Evolutionary conservation across 177 flowering plant genomes (phyloP).

Genomic region (Vitis hybrid): DNA sequence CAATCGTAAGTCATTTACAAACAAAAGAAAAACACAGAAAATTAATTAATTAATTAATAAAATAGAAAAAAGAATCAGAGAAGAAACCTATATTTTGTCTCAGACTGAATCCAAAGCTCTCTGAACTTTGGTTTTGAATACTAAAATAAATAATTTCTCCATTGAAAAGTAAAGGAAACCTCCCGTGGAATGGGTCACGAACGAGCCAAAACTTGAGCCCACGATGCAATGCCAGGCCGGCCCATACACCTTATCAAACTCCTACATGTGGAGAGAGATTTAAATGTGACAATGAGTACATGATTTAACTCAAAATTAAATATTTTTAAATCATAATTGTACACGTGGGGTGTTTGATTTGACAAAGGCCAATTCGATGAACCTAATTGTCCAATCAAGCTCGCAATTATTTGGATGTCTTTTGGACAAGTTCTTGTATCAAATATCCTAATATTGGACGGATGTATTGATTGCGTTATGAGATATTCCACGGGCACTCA

Average conservation of each 20-base stretch:
- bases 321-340: not conserved
- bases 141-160: slow-evolving; percentile 57
- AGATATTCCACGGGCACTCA: no score
- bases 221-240: slow-evolving; percentile 92
- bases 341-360: slow-evolving; percentile 17
- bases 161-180: slow-evolving; percentile 73
- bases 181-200: slow-evolving; percentile 73
- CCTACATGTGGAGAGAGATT: slow-evolving; percentile 35
- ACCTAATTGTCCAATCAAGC: not conserved
- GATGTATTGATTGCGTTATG: no score
- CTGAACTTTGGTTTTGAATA: slow-evolving; percentile 65
- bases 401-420: not conserved
- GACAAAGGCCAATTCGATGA: not conserved
- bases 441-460: no score
- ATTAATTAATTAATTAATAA: no score
- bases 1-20: no score
- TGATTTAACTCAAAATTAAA: not conserved
- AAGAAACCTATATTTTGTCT: not conserved
- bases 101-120: slow-evolving; percentile 33
- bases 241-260: slow-evolving; percentile 72
- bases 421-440: not conserved
- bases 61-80: no score
- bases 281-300: not conserved
- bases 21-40: no score
- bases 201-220: slow-evolving; percentile 83